Conservation (phyloP, 2,329 filamentous ascomycete genomes). For the Beauveria pseudobassiana region DNA sequence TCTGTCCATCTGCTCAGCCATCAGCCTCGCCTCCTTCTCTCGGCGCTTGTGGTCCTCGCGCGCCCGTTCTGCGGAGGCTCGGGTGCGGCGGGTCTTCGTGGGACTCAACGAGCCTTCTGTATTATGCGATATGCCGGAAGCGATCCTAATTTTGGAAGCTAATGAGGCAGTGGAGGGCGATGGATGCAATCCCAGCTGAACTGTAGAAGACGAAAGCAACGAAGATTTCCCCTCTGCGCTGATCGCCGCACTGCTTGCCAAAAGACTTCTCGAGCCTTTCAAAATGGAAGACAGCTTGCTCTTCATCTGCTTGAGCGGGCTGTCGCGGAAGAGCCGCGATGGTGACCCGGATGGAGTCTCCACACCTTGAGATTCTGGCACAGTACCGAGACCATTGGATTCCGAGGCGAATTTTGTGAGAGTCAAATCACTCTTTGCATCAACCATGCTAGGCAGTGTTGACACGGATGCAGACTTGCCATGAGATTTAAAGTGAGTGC, state of each 20-base stretch:
- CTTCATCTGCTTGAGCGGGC: conserved; percentile 84
- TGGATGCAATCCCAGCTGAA: conserved; percentile 36
- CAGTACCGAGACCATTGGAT: conserved; percentile 43
- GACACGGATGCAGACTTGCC: conserved; percentile 59
- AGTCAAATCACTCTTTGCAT: conserved; percentile 18
- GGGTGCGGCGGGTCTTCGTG: conserved; percentile 40
- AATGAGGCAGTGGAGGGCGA: conserved; percentile 44
- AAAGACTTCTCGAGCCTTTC: conserved; percentile 77
- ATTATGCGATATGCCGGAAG: conserved; percentile 15
- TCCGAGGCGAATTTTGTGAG: conserved; percentile 56
- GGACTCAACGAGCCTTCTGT: conserved; percentile 30
- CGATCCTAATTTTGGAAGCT: conserved; percentile 19
- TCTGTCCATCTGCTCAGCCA: conserved; percentile 53
- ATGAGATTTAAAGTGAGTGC: conserved; percentile 24
- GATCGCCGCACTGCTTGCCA: conserved; percentile 65
- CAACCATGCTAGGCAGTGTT: conserved; percentile 30
- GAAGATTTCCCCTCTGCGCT: conserved; percentile 56
- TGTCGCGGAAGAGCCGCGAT: conserved; percentile 55
- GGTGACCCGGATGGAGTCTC: conserved; percentile 50
- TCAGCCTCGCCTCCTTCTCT: conserved; percentile 56
- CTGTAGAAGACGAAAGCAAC: conserved; percentile 46
- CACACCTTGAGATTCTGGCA: conserved; percentile 32
- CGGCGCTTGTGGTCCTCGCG: conserved; percentile 54
- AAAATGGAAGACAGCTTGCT: conserved; percentile 86
- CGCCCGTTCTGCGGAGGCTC: conserved; percentile 54